These are phyloP conservation scores for Stemphylium lycopersici DNA, from an alignment of 2,329 filamentous ascomycete genomes.

Conservation along the genomic window DNA sequence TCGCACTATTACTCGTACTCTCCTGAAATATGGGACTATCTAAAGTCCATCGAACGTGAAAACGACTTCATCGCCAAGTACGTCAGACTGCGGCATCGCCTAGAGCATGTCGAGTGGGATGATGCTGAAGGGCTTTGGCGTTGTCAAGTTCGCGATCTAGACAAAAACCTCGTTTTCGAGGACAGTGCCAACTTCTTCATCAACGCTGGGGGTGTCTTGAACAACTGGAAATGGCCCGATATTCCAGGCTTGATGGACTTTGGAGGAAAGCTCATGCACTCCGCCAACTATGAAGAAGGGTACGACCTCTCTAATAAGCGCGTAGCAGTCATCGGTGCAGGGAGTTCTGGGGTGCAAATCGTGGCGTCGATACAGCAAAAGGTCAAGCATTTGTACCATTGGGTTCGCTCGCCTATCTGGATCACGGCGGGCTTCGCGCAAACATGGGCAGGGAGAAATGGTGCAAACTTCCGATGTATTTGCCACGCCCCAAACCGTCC, in stretches of 20 bases:
- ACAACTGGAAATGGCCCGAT: conserved; percentile 51
- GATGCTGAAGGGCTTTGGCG: conserved; percentile 23
- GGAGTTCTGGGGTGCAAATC: conserved; percentile 53
- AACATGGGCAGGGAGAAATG: conserved; percentile 54
- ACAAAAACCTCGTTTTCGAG: conserved; percentile 20
- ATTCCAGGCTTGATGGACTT: conserved; percentile 49
- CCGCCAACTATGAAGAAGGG: conserved; percentile 50
- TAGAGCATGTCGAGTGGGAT: conserved; percentile 30
- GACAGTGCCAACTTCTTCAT: conserved; percentile 34
- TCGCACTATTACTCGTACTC: conserved; percentile 51
- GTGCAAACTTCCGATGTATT: conserved; percentile 56
- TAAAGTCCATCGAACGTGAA: conserved; percentile 51
- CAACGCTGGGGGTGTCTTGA: conserved; percentile 30
- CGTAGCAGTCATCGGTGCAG: conserved; percentile 53
- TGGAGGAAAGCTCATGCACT: conserved; percentile 54
- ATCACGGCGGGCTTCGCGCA: conserved; percentile 57
- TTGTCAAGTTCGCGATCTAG: conserved; percentile 18
- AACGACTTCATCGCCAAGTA: conserved; percentile 43
- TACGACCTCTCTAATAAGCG: conserved; percentile 46
- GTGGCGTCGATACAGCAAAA: conserved; percentile 50
- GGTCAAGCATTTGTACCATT: conserved; percentile 50
- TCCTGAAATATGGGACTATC: conserved; percentile 57
- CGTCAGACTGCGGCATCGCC: conserved; percentile 24
- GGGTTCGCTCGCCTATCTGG: conserved; percentile 55
- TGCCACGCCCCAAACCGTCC: background rate